These are phyloP conservation scores for Colletotrichum endophyticum DNA, from an alignment of 2,329 filamentous ascomycete species.

Conservation along the genomic window DNA sequence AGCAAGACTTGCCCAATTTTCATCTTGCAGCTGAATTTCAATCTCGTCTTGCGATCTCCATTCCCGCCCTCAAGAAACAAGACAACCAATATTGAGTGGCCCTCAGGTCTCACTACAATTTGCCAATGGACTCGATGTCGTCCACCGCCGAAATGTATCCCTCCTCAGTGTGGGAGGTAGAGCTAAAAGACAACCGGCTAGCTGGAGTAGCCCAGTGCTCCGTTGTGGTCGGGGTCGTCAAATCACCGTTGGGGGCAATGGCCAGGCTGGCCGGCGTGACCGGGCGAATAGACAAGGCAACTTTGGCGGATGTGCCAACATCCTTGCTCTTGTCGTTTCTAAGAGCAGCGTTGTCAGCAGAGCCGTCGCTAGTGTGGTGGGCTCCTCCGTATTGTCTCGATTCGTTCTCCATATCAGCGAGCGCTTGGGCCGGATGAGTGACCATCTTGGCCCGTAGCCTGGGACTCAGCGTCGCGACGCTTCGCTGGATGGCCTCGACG, in stretches of 20 bases:
- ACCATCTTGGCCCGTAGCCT: conserved; percentile 1
- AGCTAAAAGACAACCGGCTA: conserved; percentile 9
- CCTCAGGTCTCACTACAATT: background rate
- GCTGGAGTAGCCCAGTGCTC: conserved; percentile 15
- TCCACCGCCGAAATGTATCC: background rate
- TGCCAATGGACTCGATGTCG: background rate
- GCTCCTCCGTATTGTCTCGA: background rate
- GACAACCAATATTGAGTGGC: background rate
- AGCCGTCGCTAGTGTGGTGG: background rate
- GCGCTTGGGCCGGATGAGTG: background rate
- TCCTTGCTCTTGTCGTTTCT: background rate
- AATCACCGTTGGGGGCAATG: background rate
- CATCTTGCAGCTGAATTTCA: background rate
- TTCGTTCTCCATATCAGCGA: conserved; percentile 3
- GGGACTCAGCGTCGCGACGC: conserved; percentile 34
- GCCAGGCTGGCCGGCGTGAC: conserved; percentile 9
- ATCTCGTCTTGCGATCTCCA: background rate
- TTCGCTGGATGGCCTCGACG: conserved; percentile 32
- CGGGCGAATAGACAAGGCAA: background rate
- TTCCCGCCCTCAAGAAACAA: background rate
- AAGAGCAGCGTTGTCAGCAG: background rate
- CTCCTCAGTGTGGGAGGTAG: background rate
- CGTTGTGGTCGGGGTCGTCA: background rate
- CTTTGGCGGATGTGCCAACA: background rate
- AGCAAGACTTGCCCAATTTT: background rate